Base-by-base conservation (phyloP, 805 yeast genomes). In the Kuraishia ogatae region DNA sequence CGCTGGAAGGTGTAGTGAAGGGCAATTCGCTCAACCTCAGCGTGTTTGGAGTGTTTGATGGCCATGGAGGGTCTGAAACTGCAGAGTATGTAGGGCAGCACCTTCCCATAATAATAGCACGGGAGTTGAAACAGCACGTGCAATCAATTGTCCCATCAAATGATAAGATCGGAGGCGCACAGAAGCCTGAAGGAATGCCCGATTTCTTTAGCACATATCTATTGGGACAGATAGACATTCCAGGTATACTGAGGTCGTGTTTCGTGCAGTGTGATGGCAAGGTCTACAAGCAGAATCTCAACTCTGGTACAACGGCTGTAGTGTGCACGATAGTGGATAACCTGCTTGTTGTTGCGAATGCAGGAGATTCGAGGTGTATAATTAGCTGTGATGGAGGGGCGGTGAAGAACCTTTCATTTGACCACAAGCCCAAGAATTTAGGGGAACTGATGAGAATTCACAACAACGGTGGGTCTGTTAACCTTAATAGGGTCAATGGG, bases 331-430 rank as follows among this genome's bases (percentile, higher is more conserved):
- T 81, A 2, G 66, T 81, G 24, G 71, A 80, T 54, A 71, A 73
- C 49, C 66, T 66, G 43, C 63, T 73, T 21, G 70, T 87, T 15
- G 84, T 82, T 13, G 86, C 88, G 17, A 87, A 87, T 62, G 76
- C 88, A 2, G 96, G 96, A 3, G 96, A 87, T 66, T 85, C 92
- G 6, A 73, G 96, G 57, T 78, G 87, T 57, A 78, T 87, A 6
- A 61, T 84, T 50, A 76, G 84, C 13, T 67, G 68, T 49, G 64
- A 75, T 20, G 63, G 71, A 46, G 90, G 89, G 1, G 62, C 64
- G 6, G 72, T 85, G 8, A 87, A 87, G 65, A 77, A 73, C 3
- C 60, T 86, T 59, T 84, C 89, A 7, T 85, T 76, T 64, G 93
- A 87, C 64, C 85, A 81, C 66, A 81, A 81, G 65, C 85, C 85